Evolutionary conservation across 768 basidiomycete species (phyloP).

Genomic region (Gymnopilus junonius): DNA sequence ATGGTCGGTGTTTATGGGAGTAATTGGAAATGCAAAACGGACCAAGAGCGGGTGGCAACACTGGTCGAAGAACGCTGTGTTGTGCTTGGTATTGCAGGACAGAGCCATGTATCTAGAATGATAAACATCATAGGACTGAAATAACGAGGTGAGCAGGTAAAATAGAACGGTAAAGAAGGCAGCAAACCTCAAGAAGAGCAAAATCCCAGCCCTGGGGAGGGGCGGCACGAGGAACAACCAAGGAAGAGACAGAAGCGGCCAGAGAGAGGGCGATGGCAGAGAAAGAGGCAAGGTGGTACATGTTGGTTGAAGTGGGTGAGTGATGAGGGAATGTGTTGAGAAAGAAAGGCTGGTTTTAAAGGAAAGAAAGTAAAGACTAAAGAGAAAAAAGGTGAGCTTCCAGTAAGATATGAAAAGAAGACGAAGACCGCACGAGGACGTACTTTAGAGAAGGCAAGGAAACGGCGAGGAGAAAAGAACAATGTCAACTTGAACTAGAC

Average conservation of each 20-base stretch:
- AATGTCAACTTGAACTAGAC: conserved; percentile 16
- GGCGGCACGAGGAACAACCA: conserved; percentile 43
- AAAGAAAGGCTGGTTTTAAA: conserved; percentile 30
- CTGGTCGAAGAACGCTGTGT: conserved; percentile 59
- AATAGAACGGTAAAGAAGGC: conserved; percentile 2
- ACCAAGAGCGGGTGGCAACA: conserved; percentile 79
- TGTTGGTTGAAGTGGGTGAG: conserved; percentile 16
- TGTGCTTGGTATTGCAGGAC: conserved; percentile 51
- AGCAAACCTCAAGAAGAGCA: conserved; percentile 47
- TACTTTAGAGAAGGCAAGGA: conserved; percentile 33
- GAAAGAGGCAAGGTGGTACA: conserved; percentile 41
- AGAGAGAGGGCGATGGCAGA: conserved; percentile 49
- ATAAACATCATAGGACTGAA: conserved; percentile 56
- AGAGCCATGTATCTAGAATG: conserved; percentile 66
- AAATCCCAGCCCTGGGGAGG: conserved; percentile 49
- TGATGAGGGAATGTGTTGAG: conserved; percentile 33
- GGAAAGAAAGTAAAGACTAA: conserved; percentile 21
- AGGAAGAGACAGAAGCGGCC: conserved; percentile 41
- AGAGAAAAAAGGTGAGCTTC: conserved; percentile 30
- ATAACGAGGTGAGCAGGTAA: conserved; percentile 1
- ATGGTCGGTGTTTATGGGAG: not conserved
- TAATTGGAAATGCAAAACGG: conserved; percentile 21
- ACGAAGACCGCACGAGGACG: conserved; percentile 30
- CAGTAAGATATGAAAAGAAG: conserved; percentile 29
- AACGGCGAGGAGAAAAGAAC: conserved; percentile 25